Base-by-base conservation (phyloP, 2,329 filamentous ascomycete genomes). In the Pseudogymnoascus sp. region DNA sequence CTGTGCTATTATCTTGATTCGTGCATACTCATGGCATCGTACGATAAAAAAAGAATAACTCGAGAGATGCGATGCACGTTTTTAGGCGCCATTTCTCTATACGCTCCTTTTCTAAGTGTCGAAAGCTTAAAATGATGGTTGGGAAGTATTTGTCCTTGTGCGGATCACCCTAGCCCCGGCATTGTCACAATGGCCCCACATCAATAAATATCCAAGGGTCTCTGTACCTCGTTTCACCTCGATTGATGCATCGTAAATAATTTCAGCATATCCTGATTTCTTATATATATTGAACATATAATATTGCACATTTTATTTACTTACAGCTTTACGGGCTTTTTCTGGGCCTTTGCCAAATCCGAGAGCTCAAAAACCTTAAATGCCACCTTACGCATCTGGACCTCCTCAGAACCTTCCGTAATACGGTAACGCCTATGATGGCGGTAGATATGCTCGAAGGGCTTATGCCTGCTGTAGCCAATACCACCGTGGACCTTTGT, bases 401-500 rank as follows among this genome's bases (percentile, higher is more conserved):
- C 84, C 74, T 87, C 83, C 69, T 87, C 84, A 61, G 81, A 83
- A 0, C 83, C 84, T 69, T 87, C 84, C 0, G 84, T 87, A 65
- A 87, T 87, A 36, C 84, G 73, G 67, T 87, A 87, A 25, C 82
- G 74, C 40, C 84, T 74, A 70, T 86, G 85, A 72, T 87, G 83
- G 59, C 84, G 76, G 80, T 84, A 86, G 59, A 87, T 86, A 66
- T 87, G 83, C 72, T 87, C 83, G 67, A 87, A 87, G 0, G 82
- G 82, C 64, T 79, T 78, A 64, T 84, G 80, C 37, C 82, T 73
- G 40, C 78, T 81, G 68, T 86, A 86, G 1, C 83, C 82, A 67
- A 82, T 80, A 0, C 82, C 82, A 5, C 84, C 84, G 67, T 83
- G 79, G 9, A 85, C 29, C 40, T 42, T 31, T 48, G n/a, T 62